A percentile compares a stretch with the other conserved stretches of the same genome.
Conservation (phyloP, 2,329 filamentous ascomycete genomes). For the Ophiocordyceps camponoti-saundersi region DNA sequence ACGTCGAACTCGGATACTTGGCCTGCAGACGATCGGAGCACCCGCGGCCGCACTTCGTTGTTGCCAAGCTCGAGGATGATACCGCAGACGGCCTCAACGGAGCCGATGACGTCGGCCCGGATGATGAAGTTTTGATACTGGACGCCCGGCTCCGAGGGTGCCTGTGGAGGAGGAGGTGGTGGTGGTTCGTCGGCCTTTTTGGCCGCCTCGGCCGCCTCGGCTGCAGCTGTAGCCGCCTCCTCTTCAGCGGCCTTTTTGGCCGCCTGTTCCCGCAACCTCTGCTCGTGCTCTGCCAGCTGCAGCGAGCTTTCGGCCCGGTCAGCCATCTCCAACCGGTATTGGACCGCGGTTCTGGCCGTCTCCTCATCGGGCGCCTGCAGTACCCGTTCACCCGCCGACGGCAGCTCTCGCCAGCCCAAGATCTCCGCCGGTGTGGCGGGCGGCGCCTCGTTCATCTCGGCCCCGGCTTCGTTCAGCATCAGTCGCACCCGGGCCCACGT, state of each 20-base stretch:
- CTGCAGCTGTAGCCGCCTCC: conserved; percentile 16
- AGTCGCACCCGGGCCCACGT: conserved; percentile 78
- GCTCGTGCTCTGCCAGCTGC: conserved; percentile 60
- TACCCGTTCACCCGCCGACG: conserved; percentile 72
- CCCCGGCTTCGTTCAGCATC: conserved; percentile 71
- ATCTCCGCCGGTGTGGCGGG: conserved; percentile 87
- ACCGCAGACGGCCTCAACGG: conserved; percentile 75
- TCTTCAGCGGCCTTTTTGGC: conserved; percentile 20
- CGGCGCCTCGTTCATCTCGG: conserved; percentile 51
- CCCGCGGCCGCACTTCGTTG: conserved; percentile 60
- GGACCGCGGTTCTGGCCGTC: conserved; percentile 60
- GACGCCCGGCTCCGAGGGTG: conserved; percentile 22
- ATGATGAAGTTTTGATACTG: conserved; percentile 63
- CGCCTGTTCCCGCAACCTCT: conserved; percentile 38
- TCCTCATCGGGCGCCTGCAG: conserved; percentile 68
- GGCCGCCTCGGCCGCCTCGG: conserved; percentile 17
- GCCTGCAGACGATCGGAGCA: conserved; percentile 66
- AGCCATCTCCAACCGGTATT: conserved; percentile 55
- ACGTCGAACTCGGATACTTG: conserved; percentile 73
- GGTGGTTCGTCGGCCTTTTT: conserved; percentile 7
- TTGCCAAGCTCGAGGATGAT: conserved; percentile 66
- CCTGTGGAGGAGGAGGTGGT: conserved; percentile 1
- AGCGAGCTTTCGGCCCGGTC: conserved; percentile 60
- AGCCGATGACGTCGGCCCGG: conserved; percentile 87
- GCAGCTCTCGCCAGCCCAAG: conserved; percentile 77